Evolutionary conservation across 345 rosid species (phyloP).

Genomic region (Brassica carinata): DNA sequence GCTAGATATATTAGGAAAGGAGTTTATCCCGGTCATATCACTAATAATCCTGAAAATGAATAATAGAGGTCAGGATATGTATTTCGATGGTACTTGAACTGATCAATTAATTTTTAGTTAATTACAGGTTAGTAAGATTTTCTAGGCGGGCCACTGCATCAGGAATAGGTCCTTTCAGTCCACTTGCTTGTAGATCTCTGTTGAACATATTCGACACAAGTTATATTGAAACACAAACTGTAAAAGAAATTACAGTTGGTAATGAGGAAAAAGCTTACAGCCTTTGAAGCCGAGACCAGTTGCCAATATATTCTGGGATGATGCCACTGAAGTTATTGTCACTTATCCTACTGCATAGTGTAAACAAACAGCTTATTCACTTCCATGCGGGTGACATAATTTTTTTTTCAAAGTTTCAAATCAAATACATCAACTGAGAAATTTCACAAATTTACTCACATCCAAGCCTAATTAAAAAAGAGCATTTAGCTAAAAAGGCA

Average conservation of each 20-base stretch:
- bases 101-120: not conserved
- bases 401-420: not conserved
- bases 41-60: slow-evolving; percentile 49
- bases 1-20: slow-evolving; percentile 42
- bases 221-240: not conserved
- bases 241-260: not conserved
- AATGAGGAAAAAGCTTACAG: not conserved
- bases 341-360: not conserved
- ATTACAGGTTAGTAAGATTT: not conserved
- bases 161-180: not conserved
- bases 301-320: not conserved
- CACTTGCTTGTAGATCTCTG: not conserved
- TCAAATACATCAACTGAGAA: not conserved
- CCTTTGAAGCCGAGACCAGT: not conserved
- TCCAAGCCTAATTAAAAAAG: not conserved
- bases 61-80: not conserved
- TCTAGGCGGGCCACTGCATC: not conserved
- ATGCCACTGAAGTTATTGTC: not conserved
- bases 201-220: too few species aligned
- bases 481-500: not conserved
- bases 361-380: not conserved
- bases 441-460: not conserved
- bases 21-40: slow-evolving; percentile 41
- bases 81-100: not conserved
- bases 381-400: not conserved